Conservation (phyloP, 768 basidiomycete genomes). For the Leccinum aurantiacum region DNA sequence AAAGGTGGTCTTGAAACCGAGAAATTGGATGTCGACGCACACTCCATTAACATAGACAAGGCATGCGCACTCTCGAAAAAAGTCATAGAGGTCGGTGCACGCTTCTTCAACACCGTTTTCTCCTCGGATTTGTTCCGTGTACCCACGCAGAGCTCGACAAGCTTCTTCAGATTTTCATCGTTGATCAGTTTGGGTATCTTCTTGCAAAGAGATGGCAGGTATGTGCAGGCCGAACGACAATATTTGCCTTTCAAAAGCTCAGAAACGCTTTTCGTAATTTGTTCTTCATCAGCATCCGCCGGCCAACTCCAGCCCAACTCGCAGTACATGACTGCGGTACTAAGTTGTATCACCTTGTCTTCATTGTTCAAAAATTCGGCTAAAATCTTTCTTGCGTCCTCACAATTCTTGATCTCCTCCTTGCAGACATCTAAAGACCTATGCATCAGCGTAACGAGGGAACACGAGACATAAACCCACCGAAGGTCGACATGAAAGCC, state of each 20-base stretch:
- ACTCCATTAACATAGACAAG: no score
- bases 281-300: not conserved
- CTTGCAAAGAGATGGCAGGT: constrained; percentile 30
- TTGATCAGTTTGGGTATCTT: constrained; percentile 12
- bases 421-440: constrained; percentile 5
- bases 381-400: constrained; percentile 9
- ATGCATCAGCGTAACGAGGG: not conserved
- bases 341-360: constrained; percentile 18
- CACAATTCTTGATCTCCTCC: constrained; percentile 6
- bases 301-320: constrained; percentile 26
- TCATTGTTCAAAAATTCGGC: not conserved
- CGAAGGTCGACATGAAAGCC: constrained; percentile 30
- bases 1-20: no score
- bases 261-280: constrained; percentile 12
- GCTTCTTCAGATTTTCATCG: constrained; percentile 17
- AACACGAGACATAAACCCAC: constrained; percentile 8
- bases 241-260: constrained; percentile 10
- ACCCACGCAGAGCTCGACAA: constrained; percentile 21
- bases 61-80: no score
- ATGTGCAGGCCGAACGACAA: constrained; percentile 26
- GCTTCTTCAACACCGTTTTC: no score
- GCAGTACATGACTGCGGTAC: constrained; percentile 26
- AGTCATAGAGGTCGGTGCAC: no score
- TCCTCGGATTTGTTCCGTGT: no score
- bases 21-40: no score